Evolutionary conservation across 2,329 filamentous ascomycete species (phyloP), one percentile per base, ranked within the genome.

Genomic region (Nigrograna mackinnonii): DNA sequence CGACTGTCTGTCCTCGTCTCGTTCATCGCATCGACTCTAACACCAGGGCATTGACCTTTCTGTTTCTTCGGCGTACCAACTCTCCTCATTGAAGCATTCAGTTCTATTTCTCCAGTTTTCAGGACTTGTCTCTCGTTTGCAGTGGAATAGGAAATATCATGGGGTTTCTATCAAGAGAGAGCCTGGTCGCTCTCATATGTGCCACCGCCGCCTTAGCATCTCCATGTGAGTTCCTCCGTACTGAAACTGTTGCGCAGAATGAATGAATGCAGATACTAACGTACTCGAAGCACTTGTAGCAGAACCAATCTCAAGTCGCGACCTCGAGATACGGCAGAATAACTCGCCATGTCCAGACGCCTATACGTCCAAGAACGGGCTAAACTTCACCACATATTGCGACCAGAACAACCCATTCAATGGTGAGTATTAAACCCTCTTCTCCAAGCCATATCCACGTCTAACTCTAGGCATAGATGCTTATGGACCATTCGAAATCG

Each of bases 381-480:
- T 64, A 22, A 58, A 54, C 41, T 66, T 64, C 37, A 61, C 60
- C 5, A 57, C 50, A 14, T 58, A 60, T 39, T 66, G 62, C 46
- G 47, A 54, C 2, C 43, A 58, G 20, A 61, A 62, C 39, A 62
- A 60, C n/a, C 52, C 52, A 4, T 47, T 40, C 12, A 60, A 62
- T 33, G 62, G 62, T 64, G 26, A 30, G 48, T 41, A 11, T 28
- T 3, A 11, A 14, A 11, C 24, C 11, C 21, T 24, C 21, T 12
- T 17, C 19, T 1, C 28, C 9, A 35, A n/a, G 19, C 18, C 2
- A 21, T 13, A 35, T 32, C 22, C n/a, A 7, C 12, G 2, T 20
- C 16, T 7, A 35, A 44, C 19, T 19, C 16, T 14, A 13, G 7
- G n/a, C 20, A 22, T 21, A 59, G 58, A 63, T 45, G 58, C 57